Conservation (phyloP, 352 stramenopile species). For the Globisporangium spiculum region DNA sequence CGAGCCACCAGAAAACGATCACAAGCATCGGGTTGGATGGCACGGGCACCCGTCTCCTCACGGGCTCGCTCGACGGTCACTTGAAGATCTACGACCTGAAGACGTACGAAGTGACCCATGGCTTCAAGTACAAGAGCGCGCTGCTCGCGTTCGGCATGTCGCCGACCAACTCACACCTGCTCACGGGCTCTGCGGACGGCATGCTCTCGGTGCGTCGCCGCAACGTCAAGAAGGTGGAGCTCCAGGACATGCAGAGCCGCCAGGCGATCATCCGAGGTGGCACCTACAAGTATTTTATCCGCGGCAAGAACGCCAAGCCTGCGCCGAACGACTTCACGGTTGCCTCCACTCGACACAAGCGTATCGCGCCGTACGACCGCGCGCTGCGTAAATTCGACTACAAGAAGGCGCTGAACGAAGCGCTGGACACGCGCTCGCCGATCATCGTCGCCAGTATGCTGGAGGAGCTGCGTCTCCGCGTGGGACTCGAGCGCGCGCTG, state of each 20-base stretch:
- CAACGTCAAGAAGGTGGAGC: conserved; percentile 64
- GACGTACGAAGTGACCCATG: conserved; percentile 89
- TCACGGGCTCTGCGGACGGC: conserved; percentile 72
- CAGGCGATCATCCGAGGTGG: conserved; percentile 75
- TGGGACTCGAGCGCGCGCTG: conserved; percentile 89
- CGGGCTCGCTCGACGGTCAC: conserved; percentile 88
- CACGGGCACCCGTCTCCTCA: conserved; percentile 86
- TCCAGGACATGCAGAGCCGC: conserved; percentile 62
- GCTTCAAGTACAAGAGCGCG: conserved; percentile 86
- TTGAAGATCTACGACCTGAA: conserved; percentile 93
- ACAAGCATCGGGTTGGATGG: conserved; percentile 88
- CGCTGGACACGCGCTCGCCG: conserved; percentile 89
- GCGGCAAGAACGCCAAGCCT: conserved; percentile 83
- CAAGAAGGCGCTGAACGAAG: conserved; percentile 93
- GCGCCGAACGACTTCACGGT: conserved; percentile 75
- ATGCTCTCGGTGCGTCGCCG: conserved; percentile 83
- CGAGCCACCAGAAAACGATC: conserved; percentile 94
- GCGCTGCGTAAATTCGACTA: conserved; percentile 95
- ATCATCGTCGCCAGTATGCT: conserved; percentile 92
- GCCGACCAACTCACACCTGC: conserved; percentile 80
- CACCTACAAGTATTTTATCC: conserved; percentile 90
- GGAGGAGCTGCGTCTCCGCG: conserved; percentile 92
- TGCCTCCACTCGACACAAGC: conserved; percentile 80
- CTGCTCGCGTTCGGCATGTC: conserved; percentile 84
- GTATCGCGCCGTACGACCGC: conserved; percentile 91